Evolutionary conservation across 768 basidiomycete species (phyloP), one percentile per base, ranked within the genome.

Genomic region (Tulasnella sp.): DNA sequence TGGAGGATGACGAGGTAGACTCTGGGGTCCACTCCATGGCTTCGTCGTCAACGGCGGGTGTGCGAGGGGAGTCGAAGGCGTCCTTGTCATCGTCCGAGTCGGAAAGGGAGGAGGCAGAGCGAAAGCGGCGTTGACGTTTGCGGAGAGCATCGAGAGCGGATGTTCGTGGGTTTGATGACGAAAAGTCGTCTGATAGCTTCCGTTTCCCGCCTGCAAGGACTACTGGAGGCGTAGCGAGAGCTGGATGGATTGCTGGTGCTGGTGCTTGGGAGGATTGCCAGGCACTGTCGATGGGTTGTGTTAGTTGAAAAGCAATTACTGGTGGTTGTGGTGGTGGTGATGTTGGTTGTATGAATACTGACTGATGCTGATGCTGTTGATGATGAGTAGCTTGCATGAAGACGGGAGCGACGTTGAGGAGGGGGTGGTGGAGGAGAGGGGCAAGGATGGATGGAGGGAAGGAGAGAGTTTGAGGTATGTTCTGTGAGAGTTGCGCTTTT

Each of bases 21-120:
- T 78, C 77, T 34, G 77, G 31, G 28, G 77, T n/a, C 77, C 77
- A 78, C 41, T 78, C 77, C 77, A 78, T 78, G 31, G 60, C 16
- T 37, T 78, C 60, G 60, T 78, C 77, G 31, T 42, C 20, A 34
- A 41, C 24, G 3, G 54, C 54, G 1, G 77, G 54, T n/a, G 77
- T 54, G 20, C 41, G 50, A 16, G 54, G 50, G 2, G 77, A 64
- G 44, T 64, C 77, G 77, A 42, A 48, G 22, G 34, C 58, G n/a
- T 76, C 76, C 28, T 76, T 58, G 34, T 76, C 76, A 69, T 78
- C 50, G 58, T 78, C 77, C 50, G 77, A 64, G 60, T 78, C 77
- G 34, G 77, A 78, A 37, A 78, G 40, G 20, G 77, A 78, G n/a
- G 37, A 5, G 28, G 41, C 48, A 54, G 77, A 64, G 20, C 31